Base-by-base conservation (phyloP, 2,329 filamentous ascomycete species). In the Fusarium decemcellulare region DNA sequence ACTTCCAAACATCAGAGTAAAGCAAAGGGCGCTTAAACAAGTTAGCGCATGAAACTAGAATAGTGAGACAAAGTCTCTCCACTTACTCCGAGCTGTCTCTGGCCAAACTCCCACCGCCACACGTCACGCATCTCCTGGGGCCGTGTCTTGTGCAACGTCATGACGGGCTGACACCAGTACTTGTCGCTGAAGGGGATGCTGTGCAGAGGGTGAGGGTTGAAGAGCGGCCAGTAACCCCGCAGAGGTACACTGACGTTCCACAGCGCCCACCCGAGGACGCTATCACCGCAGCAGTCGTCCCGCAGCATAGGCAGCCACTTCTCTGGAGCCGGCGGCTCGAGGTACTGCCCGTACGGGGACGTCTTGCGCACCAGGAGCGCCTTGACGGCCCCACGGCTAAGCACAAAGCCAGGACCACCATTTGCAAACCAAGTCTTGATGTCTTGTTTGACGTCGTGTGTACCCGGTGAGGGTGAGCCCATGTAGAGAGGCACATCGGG, bases 251-350 rank as follows among this genome's bases (percentile, higher is more conserved):
- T 82, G 18, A 79, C 81, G 42, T 84, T 79, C 65, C 79, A 80
- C 46, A 87, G 68, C 6, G 80, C 81, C 76, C 80, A 85, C 4
- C 85, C 86, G 5, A 87, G 74, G 8, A 87, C 81, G 42, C 83
- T 85, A 57, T 88, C 86, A 7, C 86, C 86, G 52, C 85, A 87
- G 73, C 84, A 87, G 61, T 89, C 86, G 12, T 79, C 70, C 32
- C 77, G 77, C 23, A 85, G 76, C 37, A 81, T 65, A 7, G 80
- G 76, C 47, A 83, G 76, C 78, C 82, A 85, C 62, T 77, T 78
- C 57, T 81, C 73, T 36, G 74, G 79, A 40, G 79, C 64, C n/a
- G 81, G 74, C 2, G 78, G 74, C 8, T 84, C 81, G 9, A 76
- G 66, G 52, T 81, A 84, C 54, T 83, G 77, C 2, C 81, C 80